Evolutionary conservation across 805 yeast species (phyloP), one percentile per base, ranked within the genome.

Genomic region (Teunomyces pallodes): DNA sequence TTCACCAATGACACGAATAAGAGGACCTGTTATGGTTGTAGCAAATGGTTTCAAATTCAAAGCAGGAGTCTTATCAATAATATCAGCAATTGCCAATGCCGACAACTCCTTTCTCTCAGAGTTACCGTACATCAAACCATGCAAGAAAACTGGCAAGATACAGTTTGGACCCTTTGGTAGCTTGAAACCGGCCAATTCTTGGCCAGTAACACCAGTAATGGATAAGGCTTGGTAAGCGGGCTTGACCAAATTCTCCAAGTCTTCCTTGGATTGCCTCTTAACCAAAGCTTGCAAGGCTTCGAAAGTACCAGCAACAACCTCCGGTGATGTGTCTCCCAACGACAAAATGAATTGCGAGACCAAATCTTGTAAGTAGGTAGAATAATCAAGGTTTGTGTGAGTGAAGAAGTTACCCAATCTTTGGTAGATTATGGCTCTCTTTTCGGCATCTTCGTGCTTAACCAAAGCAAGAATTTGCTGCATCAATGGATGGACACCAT

Each of bases 1-100:
- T 68, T 94, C 99, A 61, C 99, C 99, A 62, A 92, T 88, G 48
- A 92, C 96, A 77, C 99, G 90, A 69, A 94, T 94, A 62, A 94
- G 78, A 35, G 99, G 99, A 70, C 99, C 99, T 26, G 97, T 91
- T 54, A 95, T 89, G 26, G 83, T 83, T 7, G 98, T 92, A 17
- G 95, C 96, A 68, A 84, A 88, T 30, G 96, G 88, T 66, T 84
- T 87, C 67, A 94, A 80, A 50, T 79, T 82, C 9, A 80, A 75
- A n/a, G 94, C 84, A 16, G 94, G 94, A 0, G 98, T 88, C 59
- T 90, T 83, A 42, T 84, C 86, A 41, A 91, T 87, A 49, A 94
- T 72, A 60, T 85, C 91, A 4, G 96, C 94, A 59, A 94, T 89
- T 48, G 90, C 97, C 60, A 85, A 70, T 0, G 99, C 98, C 28